Evolutionary conservation across 306 rosid species (phyloP), one percentile per base, ranked within the genome.

Genomic region (Malus sieversii): DNA sequence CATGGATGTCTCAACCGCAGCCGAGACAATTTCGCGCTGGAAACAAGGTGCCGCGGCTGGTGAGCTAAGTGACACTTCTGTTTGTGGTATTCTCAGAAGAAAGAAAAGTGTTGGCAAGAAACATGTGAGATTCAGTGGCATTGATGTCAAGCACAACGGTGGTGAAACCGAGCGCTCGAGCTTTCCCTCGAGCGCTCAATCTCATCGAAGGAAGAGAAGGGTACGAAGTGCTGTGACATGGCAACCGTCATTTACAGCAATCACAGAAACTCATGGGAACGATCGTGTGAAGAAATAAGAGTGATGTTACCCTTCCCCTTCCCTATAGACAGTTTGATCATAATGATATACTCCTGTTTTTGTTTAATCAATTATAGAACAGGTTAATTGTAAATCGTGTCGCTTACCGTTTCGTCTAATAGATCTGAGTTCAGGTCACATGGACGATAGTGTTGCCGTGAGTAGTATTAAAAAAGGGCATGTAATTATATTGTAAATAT

Each of bases 181-280:
- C 23, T 23, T 23, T 23, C 23, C 23, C 27, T 52, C 52, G n/a
- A 65, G 35, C 58, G 66, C 74, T 57, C 4, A 45, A 59, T 25
- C 76, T 77, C 40, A 9, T 0, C 9, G 42, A 46, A 45, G 64
- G 48, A 58, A 63, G 66, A 75, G 55, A 16, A 71, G 76, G 78
- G 71, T 46, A 4, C 4, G 61, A 46, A 35, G 33, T 32, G 4
- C 13, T n/a, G 19, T 48, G 78, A 20, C 62, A 22, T 79, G 81
- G 86, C 72, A 71, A 68, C 83, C 80, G 16, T 53, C 44, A 4
- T 78, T 79, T 38, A 51, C 75, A 66, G 30, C 78, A 20, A 71
- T 79, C 62, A 58, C 9, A 10, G 78, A 83, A 61, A 64, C 58
- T 65, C 60, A 2, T 8, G n/a, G 55, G 55, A 71, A 5, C n/a